These are phyloP conservation scores for Trichoderma gamsii DNA, from an alignment of 495 filamentous ascomycete genomes.

Conservation along the genomic window DNA sequence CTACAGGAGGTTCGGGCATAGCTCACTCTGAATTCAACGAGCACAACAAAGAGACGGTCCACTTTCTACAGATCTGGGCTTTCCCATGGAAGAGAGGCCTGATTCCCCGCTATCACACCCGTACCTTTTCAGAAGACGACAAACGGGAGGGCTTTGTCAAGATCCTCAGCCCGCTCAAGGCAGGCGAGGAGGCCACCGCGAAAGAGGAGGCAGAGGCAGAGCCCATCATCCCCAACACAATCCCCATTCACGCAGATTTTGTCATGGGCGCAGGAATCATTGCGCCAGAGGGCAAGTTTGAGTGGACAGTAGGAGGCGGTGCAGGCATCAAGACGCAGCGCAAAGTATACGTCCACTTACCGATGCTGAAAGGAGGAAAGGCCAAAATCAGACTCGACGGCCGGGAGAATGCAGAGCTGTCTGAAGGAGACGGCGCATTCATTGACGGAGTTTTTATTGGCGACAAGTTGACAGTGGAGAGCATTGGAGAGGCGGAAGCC, in stretches of 20 bases:
- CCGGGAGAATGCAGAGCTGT: slow-evolving; percentile 54
- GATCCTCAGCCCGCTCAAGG: slow-evolving; percentile 67
- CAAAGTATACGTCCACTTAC: slow-evolving; percentile 70
- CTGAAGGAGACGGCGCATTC: slow-evolving; percentile 72
- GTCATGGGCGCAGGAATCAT: slow-evolving; percentile 70
- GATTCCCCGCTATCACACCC: slow-evolving; percentile 63
- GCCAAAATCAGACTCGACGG: slow-evolving; percentile 58
- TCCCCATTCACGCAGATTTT: slow-evolving; percentile 75
- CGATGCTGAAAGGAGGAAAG: slow-evolving; percentile 67
- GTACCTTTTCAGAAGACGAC: slow-evolving; percentile 57
- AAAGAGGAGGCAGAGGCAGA: slow-evolving; percentile 54
- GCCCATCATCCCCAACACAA: slow-evolving; percentile 53
- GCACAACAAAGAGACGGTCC: slow-evolving; percentile 54
- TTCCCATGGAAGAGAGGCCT: slow-evolving; percentile 63
- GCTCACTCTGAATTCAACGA: slow-evolving; percentile 74
- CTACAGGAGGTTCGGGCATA: slow-evolving; percentile 71
- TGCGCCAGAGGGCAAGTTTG: slow-evolving; percentile 45
- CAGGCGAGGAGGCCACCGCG: slow-evolving; percentile 49
- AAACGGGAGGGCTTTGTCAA: slow-evolving; percentile 62
- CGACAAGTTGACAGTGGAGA: slow-evolving; percentile 55
- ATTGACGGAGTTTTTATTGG: slow-evolving; percentile 51
- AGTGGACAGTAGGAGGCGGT: slow-evolving; percentile 54
- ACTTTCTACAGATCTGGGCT: slow-evolving; percentile 81
- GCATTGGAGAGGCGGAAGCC: slow-evolving; percentile 58
- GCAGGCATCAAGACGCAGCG: slow-evolving; percentile 46